Conservation (phyloP, 2,329 filamentous ascomycete species). For the Arachnomyces sp. region DNA sequence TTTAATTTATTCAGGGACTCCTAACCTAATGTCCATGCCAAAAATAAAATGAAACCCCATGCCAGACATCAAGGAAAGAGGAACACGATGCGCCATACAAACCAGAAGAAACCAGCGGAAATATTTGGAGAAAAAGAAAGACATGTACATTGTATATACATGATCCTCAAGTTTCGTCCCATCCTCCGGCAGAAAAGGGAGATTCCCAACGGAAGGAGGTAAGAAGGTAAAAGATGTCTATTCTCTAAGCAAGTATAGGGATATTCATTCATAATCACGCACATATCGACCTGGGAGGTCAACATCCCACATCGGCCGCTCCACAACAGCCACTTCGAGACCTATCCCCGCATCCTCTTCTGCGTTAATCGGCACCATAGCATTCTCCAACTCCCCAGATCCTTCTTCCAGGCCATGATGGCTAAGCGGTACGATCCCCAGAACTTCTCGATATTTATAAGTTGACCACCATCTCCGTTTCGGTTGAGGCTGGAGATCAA, state of each 20-base stretch:
- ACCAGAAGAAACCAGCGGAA: too few relatives aligned
- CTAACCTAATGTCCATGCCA: too few relatives aligned
- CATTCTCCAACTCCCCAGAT: not conserved
- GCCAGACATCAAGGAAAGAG: too few relatives aligned
- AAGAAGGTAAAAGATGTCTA: slow-evolving; percentile 11
- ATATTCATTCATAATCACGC: slow-evolving; percentile 43
- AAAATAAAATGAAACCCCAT: too few relatives aligned
- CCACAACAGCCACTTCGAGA: slow-evolving; percentile 76
- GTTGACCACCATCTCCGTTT: slow-evolving; percentile 61
- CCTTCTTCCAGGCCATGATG: slow-evolving; percentile 10
- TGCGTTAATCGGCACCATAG: slow-evolving; percentile 24
- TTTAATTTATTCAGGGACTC: too few relatives aligned
- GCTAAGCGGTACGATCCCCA: slow-evolving; percentile 60
- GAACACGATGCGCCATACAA: too few relatives aligned
- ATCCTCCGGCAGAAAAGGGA: too few relatives aligned
- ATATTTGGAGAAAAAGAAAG: too few relatives aligned
- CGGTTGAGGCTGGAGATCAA: slow-evolving; percentile 21
- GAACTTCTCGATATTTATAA: slow-evolving; percentile 88
- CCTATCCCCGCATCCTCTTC: slow-evolving; percentile 17
- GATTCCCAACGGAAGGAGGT: too few relatives aligned
- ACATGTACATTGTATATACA: too few relatives aligned
- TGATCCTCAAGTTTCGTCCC: too few relatives aligned
- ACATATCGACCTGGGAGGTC: slow-evolving; percentile 67
- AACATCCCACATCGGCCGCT: slow-evolving; percentile 77
- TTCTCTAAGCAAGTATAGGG: slow-evolving; percentile 7